Evolutionary conservation across 179 eudicot species (phyloP), one percentile per base, ranked within the genome.

Genomic region (Amaranthus tricolor): DNA sequence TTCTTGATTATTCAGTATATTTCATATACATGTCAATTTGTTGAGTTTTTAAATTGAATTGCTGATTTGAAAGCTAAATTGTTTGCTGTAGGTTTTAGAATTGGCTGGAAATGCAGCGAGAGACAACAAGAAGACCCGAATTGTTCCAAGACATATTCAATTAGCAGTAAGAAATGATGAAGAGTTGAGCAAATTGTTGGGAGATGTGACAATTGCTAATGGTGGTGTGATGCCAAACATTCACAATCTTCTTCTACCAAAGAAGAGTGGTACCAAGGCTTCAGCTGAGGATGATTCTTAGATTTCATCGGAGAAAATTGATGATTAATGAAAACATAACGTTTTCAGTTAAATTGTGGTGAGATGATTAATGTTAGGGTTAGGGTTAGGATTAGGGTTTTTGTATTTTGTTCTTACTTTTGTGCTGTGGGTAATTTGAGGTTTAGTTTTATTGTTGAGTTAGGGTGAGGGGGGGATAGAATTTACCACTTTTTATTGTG

Each of bases 51-150:
- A 19, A 21, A 21, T 12, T n/a, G n/a, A 21, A 24, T 52, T 51
- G 8, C 21, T 53, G 50, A 63, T n/a, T 13, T 0, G 0, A 2
- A 19, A 50, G 9, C 6, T n/a, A 3, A 24, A 14, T 31, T 31
- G 1, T 2, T 9, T 15, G 11, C 16, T 69, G 11, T 52, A 81
- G 84, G 84, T 81, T 1, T 62, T 81, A 70, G 84, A 81, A 19
- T 70, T 81, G 69, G 84, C 84, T 31, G 84, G 84, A 52, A 81
- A 81, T 54, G 84, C 84, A 7, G 84, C 84, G 5, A 77, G 84
- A 9, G 84, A 81, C 21, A 81, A 81, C 81, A 81, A 81, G 79
- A 81, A 81, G 65, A 81, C 84, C 5, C 68, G 84, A 31, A 78
- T 81, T 0, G 81, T 81, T 0, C 84, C 84, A 16, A 77, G 84